phyloP scores from a whole-genome alignment of 1,139 yeast species.

The Saccharomyces hybrid region DNA sequence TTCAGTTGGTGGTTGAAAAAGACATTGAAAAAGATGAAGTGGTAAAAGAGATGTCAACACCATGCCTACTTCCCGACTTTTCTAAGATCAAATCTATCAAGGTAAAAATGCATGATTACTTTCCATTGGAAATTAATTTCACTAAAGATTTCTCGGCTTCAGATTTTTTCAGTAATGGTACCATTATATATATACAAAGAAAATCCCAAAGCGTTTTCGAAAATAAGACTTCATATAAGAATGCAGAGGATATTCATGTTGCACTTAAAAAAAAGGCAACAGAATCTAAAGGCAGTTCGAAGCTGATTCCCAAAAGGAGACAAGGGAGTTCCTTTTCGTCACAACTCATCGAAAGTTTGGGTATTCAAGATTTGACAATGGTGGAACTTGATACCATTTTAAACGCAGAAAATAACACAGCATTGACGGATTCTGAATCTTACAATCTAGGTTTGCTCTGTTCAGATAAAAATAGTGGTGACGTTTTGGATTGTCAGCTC shows the following conservation, averaged over 20 bases:
- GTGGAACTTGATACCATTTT: conserved; percentile 16
- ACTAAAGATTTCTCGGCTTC: conserved; percentile 14
- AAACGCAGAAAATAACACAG: background rate
- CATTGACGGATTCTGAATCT: conserved; percentile 6
- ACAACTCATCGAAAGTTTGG: conserved; percentile 8
- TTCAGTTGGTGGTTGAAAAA: conserved; percentile 44
- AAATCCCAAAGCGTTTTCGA: conserved; percentile 2
- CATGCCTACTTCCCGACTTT: conserved; percentile 63
- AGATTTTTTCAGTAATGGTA: conserved; percentile 26
- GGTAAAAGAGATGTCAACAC: conserved; percentile 37
- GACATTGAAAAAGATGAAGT: conserved; percentile 37
- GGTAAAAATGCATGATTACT: conserved; percentile 20
- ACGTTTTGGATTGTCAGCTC: conserved; percentile 21
- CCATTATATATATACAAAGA: conserved; percentile 23
- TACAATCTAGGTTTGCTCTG: conserved; percentile 26
- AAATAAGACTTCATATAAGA: conserved; percentile 5
- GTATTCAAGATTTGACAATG: conserved; percentile 16
- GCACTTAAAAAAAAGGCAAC: conserved; percentile 12
- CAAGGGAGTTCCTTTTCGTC: conserved; percentile 3
- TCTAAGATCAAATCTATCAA: conserved; percentile 35
- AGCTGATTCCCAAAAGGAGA: background rate
- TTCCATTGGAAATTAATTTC: conserved; percentile 26
- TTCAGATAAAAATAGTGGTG: conserved; percentile 18
- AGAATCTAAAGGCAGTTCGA: background rate
- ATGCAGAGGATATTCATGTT: conserved; percentile 11